Conservation (phyloP, 306 rosid genomes). For the Dryas octopetala region DNA sequence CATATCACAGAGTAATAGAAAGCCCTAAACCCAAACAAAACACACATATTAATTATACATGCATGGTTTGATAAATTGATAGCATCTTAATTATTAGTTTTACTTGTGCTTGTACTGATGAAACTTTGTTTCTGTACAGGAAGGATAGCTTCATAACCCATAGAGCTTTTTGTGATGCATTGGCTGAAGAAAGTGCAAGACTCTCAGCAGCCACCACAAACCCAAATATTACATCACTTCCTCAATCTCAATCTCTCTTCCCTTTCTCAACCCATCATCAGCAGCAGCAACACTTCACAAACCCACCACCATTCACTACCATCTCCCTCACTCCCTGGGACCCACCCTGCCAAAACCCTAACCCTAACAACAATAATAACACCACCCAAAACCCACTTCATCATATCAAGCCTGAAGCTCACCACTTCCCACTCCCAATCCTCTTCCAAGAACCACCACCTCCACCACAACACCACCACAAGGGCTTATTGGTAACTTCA, state of each 20-base stretch:
- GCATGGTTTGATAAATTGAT: no score
- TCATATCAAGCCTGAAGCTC: constrained; percentile 52
- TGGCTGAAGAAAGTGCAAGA: constrained; percentile 94
- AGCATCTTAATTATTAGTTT: no score
- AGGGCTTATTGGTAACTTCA: constrained; percentile 35
- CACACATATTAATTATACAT: no score
- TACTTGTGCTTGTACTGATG: no score
- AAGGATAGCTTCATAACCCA: constrained; percentile 97
- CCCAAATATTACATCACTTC: constrained; percentile 33
- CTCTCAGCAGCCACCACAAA: constrained; percentile 43
- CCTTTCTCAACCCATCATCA: constrained; percentile 43
- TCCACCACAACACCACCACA: constrained; percentile 5
- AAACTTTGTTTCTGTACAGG: constrained; percentile 36
- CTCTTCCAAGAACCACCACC: constrained; percentile 34
- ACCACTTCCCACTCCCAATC: constrained; percentile 21
- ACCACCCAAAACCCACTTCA: constrained; percentile 21
- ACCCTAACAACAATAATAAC: constrained; percentile 38
- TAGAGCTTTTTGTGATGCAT: constrained; percentile 93
- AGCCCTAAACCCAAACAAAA: no score
- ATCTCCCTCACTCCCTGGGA: constrained; percentile 48
- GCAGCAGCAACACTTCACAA: constrained; percentile 25
- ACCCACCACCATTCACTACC: constrained; percentile 24
- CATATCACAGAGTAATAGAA: no score
- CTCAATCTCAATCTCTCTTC: constrained; percentile 35
- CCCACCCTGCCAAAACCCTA: constrained; percentile 67